Conservation (phyloP, 495 filamentous ascomycete species). For the Neurospora tetraspora region DNA sequence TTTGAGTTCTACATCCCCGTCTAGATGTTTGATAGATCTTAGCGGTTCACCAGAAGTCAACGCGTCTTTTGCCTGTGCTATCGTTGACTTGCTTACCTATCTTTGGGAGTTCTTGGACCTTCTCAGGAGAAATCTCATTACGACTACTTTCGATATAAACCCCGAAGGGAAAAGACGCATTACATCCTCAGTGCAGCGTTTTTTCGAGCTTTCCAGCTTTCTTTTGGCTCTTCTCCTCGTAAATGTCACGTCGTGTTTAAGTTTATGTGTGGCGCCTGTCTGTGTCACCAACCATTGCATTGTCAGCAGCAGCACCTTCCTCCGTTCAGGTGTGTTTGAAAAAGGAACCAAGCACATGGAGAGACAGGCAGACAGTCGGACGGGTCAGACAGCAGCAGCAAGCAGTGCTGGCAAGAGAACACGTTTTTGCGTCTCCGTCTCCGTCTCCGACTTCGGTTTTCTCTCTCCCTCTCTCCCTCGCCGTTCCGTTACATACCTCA, state of each 20-base stretch:
- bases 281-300: not conserved
- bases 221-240: not conserved
- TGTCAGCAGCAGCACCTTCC: not conserved
- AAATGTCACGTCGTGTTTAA: not conserved
- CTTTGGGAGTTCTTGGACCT: not conserved
- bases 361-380: not conserved
- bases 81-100: not conserved
- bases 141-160: not conserved
- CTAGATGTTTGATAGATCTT: not conserved
- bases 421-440: not conserved
- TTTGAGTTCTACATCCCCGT: too few relatives aligned
- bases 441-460: not conserved
- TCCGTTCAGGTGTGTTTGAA: not conserved
- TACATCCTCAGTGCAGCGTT: not conserved
- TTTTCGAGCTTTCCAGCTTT: not conserved
- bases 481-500: not conserved
- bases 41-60: not conserved
- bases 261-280: not conserved
- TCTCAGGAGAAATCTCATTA: not conserved
- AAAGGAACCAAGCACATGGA: not conserved
- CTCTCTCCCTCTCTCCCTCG: not conserved
- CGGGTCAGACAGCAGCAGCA: not conserved
- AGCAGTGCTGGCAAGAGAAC: not conserved
- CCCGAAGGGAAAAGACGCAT: not conserved
- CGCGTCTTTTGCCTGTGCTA: not conserved